Evolutionary conservation across 2,329 filamentous ascomycete species (phyloP).

Genomic region (Monosporascus sp.): DNA sequence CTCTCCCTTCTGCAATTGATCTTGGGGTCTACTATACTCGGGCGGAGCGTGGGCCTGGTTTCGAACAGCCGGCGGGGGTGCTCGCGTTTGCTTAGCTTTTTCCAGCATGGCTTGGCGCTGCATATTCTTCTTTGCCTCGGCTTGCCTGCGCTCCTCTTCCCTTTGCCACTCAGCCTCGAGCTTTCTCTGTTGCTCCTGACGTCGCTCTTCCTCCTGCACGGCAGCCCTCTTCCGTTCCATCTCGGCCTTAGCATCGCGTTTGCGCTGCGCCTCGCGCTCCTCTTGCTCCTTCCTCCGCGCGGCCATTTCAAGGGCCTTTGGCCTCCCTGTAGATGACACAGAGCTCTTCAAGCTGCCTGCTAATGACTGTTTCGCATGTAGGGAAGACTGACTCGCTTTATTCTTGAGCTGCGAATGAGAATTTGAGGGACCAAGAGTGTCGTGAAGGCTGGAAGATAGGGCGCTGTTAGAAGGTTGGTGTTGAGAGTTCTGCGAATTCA

Average conservation of each 20-base stretch:
- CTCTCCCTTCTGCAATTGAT: slow-evolving; percentile 14
- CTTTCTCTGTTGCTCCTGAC: slow-evolving; percentile 52
- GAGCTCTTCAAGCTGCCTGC: slow-evolving; percentile 64
- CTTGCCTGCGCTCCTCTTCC: slow-evolving; percentile 55
- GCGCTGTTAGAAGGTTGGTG: slow-evolving; percentile 54
- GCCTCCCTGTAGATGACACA: slow-evolving; percentile 56
- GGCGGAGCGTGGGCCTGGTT: slow-evolving; percentile 48
- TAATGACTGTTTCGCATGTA: slow-evolving; percentile 52
- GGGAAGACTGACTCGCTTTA: slow-evolving; percentile 63
- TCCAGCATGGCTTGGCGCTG: slow-evolving; percentile 60
- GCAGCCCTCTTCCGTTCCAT: slow-evolving; percentile 70
- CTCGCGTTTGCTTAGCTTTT: slow-evolving; percentile 59
- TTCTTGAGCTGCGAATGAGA: slow-evolving; percentile 45
- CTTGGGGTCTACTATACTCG: slow-evolving; percentile 34
- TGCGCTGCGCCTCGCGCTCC: slow-evolving; percentile 72
- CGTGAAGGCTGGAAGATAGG: slow-evolving; percentile 54
- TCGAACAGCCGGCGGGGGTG: slow-evolving; percentile 55
- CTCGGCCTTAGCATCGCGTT: slow-evolving; percentile 76
- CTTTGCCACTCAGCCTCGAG: slow-evolving; percentile 59
- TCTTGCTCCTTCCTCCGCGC: slow-evolving; percentile 82
- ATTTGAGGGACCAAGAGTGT: slow-evolving; percentile 40
- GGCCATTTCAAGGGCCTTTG: slow-evolving; percentile 68
- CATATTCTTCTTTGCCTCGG: slow-evolving; percentile 61
- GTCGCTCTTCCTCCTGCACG: slow-evolving; percentile 59
- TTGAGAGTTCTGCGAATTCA: slow-evolving; percentile 56